Base-by-base conservation (phyloP, 2,329 filamentous ascomycete species). In the Daldinia eschscholtzii region DNA sequence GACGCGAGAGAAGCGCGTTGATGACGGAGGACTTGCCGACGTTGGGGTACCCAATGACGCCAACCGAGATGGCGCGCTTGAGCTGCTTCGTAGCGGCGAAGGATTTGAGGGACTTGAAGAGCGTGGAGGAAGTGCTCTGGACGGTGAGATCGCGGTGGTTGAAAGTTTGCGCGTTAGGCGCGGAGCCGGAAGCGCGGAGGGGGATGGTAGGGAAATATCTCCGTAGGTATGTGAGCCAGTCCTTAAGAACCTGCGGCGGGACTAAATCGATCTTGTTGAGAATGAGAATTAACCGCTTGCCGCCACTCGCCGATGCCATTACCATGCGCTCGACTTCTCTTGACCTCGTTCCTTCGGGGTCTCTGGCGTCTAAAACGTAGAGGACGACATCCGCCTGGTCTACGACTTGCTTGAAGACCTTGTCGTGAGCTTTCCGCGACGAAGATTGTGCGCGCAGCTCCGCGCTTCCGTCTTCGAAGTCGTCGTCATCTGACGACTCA, bases 21-120 rank as follows among this genome's bases (percentile, higher is more conserved):
- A 98, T 97, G 76, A 98, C 93, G 57, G 94, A 97, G 30, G 93
- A 97, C 84, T 98, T 98, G 79, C 94, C 94, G 67, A 97, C 94
- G 79, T 98, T 98, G 75, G 94, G 94, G 80, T 97, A 98, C 30
- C 94, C 94, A 74, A 98, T 97, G 70, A 98, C 93, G 72, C 94
- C 94, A 68, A 98, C 94, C 20, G 93, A 94, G 75, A 97, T 89
- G 60, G 94, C 91, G 63, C 94, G 91, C 86, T 97, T 97, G 73
- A 98, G 84, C 79, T 97, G 91, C 75, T 92, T 92, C 68, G 88
- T 88, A 65, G 93, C 91, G 9, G 94, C 93, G 78, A 92, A 98
- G 48, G 93, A 91, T 85, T 98, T 98, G 68, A 98, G 88, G 0
- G 94, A 93, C 75, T 91, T 93, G 85, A 98, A 94, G 9, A 98